phyloP scores from a whole-genome alignment of 495 filamentous ascomycete species.

The Penicillium tannophilum region DNA sequence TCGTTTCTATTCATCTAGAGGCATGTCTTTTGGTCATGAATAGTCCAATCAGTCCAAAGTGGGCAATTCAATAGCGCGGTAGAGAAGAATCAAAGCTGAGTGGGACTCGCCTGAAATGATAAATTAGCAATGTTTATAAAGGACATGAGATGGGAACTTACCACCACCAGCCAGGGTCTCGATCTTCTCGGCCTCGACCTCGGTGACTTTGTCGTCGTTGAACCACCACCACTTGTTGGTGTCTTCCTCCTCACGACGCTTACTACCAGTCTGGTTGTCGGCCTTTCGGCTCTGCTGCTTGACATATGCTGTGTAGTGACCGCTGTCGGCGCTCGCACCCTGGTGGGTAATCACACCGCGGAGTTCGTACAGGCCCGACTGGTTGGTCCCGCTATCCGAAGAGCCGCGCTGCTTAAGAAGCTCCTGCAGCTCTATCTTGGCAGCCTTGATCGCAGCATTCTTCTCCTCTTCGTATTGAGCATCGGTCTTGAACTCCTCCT shows the following conservation, averaged over 20 bases:
- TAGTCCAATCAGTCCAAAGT: conserved; percentile 43
- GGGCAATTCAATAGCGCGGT: conserved; percentile 76
- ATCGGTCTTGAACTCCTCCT: conserved; percentile 83
- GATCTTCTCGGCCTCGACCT: conserved; percentile 90
- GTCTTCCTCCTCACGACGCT: conserved; percentile 81
- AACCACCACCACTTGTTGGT: conserved; percentile 99
- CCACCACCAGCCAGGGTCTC: conserved; percentile 88
- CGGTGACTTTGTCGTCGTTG: conserved; percentile 96
- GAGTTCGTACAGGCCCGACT: conserved; percentile 91
- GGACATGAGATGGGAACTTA: conserved; percentile 35
- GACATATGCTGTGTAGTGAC: conserved; percentile 96
- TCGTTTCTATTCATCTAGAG: conserved; percentile 37
- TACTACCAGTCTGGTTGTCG: conserved; percentile 57
- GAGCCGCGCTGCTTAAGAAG: conserved; percentile 71
- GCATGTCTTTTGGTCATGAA: conserved; percentile 12
- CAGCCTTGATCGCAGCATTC: conserved; percentile 65
- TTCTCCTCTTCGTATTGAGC: conserved; percentile 87
- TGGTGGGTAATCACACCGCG: conserved; percentile 97
- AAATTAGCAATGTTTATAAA: conserved; percentile 21
- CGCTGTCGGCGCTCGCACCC: conserved; percentile 93
- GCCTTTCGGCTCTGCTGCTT: conserved; percentile 74
- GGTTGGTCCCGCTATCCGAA: conserved; percentile 80
- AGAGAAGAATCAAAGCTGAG: conserved; percentile 90
- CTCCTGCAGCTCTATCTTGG: conserved; percentile 81
- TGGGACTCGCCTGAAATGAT: conserved; percentile 73